Evolutionary conservation across 2,329 filamentous ascomycete species (phyloP).

Genomic region (Fusarium drepaniforme): DNA sequence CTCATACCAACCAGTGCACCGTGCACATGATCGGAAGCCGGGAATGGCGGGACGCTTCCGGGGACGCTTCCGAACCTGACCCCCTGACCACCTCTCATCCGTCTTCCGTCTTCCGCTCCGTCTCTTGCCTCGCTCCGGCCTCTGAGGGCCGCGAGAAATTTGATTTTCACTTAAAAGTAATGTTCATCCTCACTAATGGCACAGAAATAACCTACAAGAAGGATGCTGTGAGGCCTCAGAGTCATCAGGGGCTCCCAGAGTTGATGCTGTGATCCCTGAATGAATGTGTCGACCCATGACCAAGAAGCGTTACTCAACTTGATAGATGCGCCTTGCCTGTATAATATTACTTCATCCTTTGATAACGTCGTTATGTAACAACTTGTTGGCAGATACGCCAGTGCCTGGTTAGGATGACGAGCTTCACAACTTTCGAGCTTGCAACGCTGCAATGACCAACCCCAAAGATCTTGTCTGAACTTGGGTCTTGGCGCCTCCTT

Average conservation of each 20-base stretch:
- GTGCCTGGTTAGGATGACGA: background rate
- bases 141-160: background rate
- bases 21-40: background rate
- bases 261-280: background rate
- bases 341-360: background rate
- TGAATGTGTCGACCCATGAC: constrained; percentile 5
- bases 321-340: no score
- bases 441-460: background rate
- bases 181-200: background rate
- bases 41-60: background rate
- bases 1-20: background rate
- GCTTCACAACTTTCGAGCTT: constrained; percentile 4
- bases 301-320: background rate
- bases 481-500: background rate
- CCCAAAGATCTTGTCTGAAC: background rate
- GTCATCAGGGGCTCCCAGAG: background rate
- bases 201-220: background rate
- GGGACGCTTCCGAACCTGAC: background rate
- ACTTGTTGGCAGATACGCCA: background rate
- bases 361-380: background rate
- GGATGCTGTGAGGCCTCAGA: background rate
- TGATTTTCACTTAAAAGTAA: background rate
- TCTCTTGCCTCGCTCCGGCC: background rate
- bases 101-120: background rate
- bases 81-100: background rate